These are phyloP conservation scores for Yamadazyma diospyri DNA, from an alignment of 1,139 yeast genomes.

Conservation along the genomic window DNA sequence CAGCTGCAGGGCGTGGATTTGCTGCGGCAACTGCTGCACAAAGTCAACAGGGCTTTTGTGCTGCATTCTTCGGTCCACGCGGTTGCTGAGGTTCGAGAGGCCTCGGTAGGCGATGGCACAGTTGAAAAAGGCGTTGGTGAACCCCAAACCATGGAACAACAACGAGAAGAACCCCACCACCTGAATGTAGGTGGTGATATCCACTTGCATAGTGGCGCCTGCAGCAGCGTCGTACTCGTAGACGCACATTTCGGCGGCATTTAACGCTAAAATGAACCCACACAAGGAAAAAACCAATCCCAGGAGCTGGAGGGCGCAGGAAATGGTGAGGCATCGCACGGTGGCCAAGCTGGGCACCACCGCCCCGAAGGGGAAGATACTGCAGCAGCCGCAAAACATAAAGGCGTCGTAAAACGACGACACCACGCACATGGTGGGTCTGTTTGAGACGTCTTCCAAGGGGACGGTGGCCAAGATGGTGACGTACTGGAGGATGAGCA, in stretches of 20 bases:
- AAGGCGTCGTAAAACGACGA: slow-evolving; percentile 25
- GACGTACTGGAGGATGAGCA: slow-evolving; percentile 36
- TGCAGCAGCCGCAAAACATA: slow-evolving; percentile 24
- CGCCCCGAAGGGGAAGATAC: slow-evolving; percentile 12
- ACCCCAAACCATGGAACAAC: slow-evolving; percentile 15
- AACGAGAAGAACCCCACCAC: slow-evolving; percentile 14
- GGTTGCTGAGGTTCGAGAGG: slow-evolving; percentile 17
- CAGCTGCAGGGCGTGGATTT: neutral
- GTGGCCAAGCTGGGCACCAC: slow-evolving; percentile 18
- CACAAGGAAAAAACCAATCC: slow-evolving; percentile 20
- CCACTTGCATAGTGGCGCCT: slow-evolving; percentile 14
- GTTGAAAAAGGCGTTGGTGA: slow-evolving; percentile 10
- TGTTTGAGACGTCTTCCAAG: slow-evolving; percentile 37
- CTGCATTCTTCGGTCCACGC: slow-evolving; percentile 18
- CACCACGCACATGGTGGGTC: slow-evolving; percentile 31
- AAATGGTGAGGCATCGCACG: slow-evolving; percentile 17
- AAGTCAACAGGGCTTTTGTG: slow-evolving; percentile 4
- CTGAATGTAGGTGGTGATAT: slow-evolving; percentile 24
- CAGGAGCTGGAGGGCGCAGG: slow-evolving; percentile 21
- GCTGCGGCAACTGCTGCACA: slow-evolving; percentile 7
- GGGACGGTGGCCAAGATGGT: slow-evolving; percentile 40
- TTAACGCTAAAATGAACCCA: slow-evolving; percentile 20
- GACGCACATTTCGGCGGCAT: slow-evolving; percentile 24
- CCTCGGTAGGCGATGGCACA: slow-evolving; percentile 14
- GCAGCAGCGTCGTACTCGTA: slow-evolving; percentile 19